phyloP scores from a whole-genome alignment of 352 stramenopile species.

The Globisporangium heterothallicum region DNA sequence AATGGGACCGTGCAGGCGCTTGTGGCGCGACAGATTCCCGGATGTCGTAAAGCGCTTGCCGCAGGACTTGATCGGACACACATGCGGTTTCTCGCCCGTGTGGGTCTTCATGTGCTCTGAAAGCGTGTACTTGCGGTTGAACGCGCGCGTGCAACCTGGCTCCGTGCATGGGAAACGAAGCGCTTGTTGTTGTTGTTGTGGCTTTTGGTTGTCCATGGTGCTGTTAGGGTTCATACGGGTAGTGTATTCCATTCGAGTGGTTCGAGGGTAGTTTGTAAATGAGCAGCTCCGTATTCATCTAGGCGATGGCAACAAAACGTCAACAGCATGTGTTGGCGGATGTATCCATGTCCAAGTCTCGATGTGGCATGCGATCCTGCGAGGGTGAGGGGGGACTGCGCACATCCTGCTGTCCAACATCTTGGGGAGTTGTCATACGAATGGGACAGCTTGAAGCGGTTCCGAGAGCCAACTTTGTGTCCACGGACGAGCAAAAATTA shows the following conservation, averaged over 20 bases:
- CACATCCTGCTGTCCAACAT: conserved; percentile 11
- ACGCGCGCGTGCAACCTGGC: conserved; percentile 12
- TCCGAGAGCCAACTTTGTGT: too few species aligned
- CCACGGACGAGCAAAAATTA: background rate
- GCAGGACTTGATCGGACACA: conserved; percentile 34
- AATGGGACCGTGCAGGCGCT: conserved; percentile 40
- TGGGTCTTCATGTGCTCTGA: conserved; percentile 53
- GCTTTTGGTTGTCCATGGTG: background rate
- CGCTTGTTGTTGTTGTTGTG: background rate
- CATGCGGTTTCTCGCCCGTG: conserved; percentile 42
- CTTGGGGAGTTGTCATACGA: conserved; percentile 12
- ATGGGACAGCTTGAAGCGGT: background rate
- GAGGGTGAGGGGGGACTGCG: background rate
- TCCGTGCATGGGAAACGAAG: conserved; percentile 2
- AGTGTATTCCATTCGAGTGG: background rate
- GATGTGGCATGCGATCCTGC: background rate
- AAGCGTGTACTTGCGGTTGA: conserved; percentile 45
- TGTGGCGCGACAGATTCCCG: conserved; percentile 52
- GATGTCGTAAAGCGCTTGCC: conserved; percentile 52
- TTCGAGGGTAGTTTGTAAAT: conserved; percentile 6
- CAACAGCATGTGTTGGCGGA: background rate
- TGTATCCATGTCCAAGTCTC: conserved; percentile 12
- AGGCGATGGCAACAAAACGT: background rate
- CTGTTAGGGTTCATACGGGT: conserved; percentile 2
- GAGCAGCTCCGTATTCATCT: too few species aligned